Conservation (phyloP, 228 moss, liverwort and hornwort genomes). For the Sphagnum magellanicum region DNA sequence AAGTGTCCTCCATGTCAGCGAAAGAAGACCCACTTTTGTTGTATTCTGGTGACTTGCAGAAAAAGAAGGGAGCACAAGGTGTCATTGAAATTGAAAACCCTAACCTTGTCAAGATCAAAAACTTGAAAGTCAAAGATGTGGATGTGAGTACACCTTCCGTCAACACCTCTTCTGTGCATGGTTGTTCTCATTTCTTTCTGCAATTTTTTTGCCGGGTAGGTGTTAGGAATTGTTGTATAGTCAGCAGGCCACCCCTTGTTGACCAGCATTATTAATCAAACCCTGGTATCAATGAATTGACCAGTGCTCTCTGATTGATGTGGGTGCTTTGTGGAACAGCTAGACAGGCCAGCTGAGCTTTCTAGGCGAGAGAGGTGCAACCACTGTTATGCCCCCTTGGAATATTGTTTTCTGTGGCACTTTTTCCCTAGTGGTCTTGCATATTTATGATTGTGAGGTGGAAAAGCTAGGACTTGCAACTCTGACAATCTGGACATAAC, state of each 20-base stretch:
- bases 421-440: no score
- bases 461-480: no score
- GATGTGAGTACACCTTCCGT: conserved; percentile 48
- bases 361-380: conserved; percentile 93
- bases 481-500: no score
- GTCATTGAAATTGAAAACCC: conserved; percentile 97
- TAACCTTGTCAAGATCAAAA: conserved; percentile 75
- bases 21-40: neutral
- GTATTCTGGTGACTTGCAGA: conserved; percentile 36
- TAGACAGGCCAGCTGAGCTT: conserved; percentile 94
- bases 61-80: conserved; percentile 94
- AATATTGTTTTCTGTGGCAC: no score
- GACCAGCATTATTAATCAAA: neutral
- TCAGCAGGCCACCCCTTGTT: neutral
- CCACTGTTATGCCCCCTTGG: neutral
- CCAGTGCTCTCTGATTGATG: neutral
- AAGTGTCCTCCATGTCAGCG: no score
- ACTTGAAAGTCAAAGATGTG: conserved; percentile 89
- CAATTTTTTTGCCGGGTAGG: neutral
- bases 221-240: neutral
- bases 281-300: neutral
- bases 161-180: no score
- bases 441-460: no score
- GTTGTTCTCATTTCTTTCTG: no score
- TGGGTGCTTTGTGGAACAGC: conserved; percentile 30